Evolutionary conservation across 2,329 filamentous ascomycete species (phyloP).

Genomic region (Periconia sp.): DNA sequence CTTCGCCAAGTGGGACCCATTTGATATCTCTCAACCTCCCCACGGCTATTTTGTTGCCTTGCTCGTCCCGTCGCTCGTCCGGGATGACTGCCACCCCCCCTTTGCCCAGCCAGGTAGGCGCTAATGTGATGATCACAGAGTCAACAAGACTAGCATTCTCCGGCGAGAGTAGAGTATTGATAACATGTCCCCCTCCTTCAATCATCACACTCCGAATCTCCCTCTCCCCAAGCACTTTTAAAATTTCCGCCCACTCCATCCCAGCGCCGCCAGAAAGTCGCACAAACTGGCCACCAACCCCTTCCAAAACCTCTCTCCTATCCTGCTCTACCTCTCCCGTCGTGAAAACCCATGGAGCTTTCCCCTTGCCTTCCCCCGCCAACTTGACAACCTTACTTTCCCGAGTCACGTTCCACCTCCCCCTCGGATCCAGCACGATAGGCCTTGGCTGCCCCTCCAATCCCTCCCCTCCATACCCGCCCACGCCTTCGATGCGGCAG

Average conservation of each 20-base stretch:
- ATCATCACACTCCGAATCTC: conserved; percentile 83
- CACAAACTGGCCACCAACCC: conserved; percentile 30
- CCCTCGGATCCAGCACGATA: conserved; percentile 76
- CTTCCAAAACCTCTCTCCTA: conserved; percentile 36
- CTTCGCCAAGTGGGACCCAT: conserved; percentile 79
- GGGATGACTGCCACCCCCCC: conserved; percentile 82
- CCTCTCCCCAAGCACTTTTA: conserved; percentile 59
- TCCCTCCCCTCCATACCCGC: conserved; percentile 57
- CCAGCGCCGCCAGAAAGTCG: not conserved
- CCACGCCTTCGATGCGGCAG: conserved; percentile 67
- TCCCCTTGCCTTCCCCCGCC: conserved; percentile 65
- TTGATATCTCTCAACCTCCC: conserved; percentile 66
- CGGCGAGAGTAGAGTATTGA: conserved; percentile 75
- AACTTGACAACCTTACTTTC: conserved; percentile 68
- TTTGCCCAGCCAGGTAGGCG: conserved; percentile 84
- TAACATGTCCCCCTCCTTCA: conserved; percentile 80
- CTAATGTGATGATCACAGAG: conserved; percentile 83
- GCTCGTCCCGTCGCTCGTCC: conserved; percentile 53
- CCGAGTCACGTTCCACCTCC: conserved; percentile 67
- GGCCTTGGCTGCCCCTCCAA: conserved; percentile 71
- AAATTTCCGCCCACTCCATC: conserved; percentile 62
- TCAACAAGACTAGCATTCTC: conserved; percentile 65
- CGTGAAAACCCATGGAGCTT: conserved; percentile 70
- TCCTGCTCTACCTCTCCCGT: conserved; percentile 23
- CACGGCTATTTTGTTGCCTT: conserved; percentile 57